These are phyloP conservation scores for Auricularia auricula-judae DNA, from an alignment of 768 basidiomycete genomes.

Conservation along the genomic window DNA sequence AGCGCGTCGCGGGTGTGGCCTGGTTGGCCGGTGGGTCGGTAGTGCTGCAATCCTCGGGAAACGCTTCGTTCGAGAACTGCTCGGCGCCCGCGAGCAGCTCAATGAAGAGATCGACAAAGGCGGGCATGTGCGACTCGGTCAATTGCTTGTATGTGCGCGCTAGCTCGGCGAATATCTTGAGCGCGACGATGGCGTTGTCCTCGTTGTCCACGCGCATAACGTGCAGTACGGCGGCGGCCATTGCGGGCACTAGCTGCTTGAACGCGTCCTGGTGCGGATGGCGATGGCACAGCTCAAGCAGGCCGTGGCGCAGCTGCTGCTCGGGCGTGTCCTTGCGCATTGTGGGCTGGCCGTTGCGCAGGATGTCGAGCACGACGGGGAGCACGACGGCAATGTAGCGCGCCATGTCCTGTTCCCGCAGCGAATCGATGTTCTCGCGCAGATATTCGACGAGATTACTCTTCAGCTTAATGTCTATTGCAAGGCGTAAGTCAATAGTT, in stretches of 20 bases:
- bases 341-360: constrained; percentile 57
- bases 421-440: constrained; percentile 69
- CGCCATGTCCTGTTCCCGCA: constrained; percentile 61
- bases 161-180: constrained; percentile 87
- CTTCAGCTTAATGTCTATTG: too few species aligned
- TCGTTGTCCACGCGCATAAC: constrained; percentile 87
- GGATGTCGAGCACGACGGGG: constrained; percentile 58
- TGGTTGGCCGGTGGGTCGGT: constrained; percentile 38
- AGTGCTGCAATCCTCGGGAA: constrained; percentile 35
- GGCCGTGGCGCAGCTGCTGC: constrained; percentile 74
- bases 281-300: constrained; percentile 84
- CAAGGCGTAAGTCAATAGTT: too few species aligned
- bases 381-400: constrained; percentile 64
- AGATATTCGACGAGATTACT: constrained; percentile 38
- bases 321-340: constrained; percentile 57
- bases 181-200: constrained; percentile 82
- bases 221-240: constrained; percentile 75
- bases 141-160: constrained; percentile 65
- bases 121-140: constrained; percentile 60
- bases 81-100: constrained; percentile 69
- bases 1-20: constrained; percentile 61
- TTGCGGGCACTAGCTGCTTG: constrained; percentile 48
- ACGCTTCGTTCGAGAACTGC: constrained; percentile 58
- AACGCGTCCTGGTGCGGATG: constrained; percentile 75
- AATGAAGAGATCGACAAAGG: constrained; percentile 73